phyloP scores from a whole-genome alignment of 164 flowering plant species.

The Stephania cephalantha region DNA sequence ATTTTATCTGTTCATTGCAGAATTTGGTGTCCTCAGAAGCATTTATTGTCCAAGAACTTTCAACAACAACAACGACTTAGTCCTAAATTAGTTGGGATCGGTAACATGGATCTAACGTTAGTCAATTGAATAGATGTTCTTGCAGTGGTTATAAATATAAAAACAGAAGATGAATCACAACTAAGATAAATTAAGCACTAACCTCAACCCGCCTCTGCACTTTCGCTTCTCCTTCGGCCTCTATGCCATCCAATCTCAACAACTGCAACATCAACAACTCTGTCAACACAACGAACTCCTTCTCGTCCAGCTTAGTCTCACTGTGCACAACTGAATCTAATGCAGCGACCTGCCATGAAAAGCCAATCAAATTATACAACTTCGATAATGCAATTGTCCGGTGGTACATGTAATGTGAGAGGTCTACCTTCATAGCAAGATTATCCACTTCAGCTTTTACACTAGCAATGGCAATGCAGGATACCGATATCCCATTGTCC shows the following conservation, averaged over 20 bases:
- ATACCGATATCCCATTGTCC: slow-evolving; percentile 28
- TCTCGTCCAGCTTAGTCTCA: slow-evolving; percentile 5
- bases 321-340: neutral
- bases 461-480: slow-evolving; percentile 41
- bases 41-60: too few species aligned
- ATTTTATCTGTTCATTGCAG: too few species aligned
- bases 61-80: too few species aligned
- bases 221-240: neutral
- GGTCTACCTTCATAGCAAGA: slow-evolving; percentile 53
- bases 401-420: neutral
- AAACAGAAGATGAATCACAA: neutral
- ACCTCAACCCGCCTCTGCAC: neutral
- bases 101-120: too few species aligned
- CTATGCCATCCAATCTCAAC: slow-evolving; percentile 2
- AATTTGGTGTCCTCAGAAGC: too few species aligned
- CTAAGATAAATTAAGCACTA: neutral
- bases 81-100: too few species aligned
- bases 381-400: neutral
- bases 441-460: slow-evolving; percentile 53
- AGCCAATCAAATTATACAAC: neutral
- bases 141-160: neutral
- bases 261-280: slow-evolving; percentile 10
- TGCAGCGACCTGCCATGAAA: neutral
- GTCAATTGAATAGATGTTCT: too few species aligned
- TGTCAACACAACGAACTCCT: slow-evolving; percentile 6